phyloP scores from a whole-genome alignment of 139 green algal genomes.

The Desmodesmus armatus region DNA sequence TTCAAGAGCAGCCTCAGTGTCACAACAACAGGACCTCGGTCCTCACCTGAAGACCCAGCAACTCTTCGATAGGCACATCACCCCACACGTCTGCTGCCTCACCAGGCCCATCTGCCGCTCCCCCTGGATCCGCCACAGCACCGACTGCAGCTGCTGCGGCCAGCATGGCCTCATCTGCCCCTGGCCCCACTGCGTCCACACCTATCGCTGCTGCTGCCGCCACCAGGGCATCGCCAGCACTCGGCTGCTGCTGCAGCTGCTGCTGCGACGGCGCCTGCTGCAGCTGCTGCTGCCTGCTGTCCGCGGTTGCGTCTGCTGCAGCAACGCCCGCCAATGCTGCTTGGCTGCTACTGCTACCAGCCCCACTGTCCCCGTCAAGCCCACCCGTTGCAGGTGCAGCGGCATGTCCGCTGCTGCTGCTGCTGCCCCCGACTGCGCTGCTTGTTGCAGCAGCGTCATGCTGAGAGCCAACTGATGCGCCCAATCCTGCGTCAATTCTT shows the following conservation, averaged over 20 bases:
- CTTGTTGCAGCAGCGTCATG: background rate
- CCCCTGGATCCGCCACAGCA: background rate
- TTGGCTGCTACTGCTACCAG: background rate
- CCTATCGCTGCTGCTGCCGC: slow-evolving; percentile 6
- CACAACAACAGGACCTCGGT: too few species aligned
- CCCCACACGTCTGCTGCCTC: slow-evolving; percentile 47
- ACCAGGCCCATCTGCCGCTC: background rate
- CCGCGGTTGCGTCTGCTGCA: background rate
- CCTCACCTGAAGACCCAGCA: slow-evolving; percentile 60
- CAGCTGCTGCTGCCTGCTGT: background rate
- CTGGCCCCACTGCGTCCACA: background rate
- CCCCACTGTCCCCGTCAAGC: too few species aligned
- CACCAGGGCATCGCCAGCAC: background rate
- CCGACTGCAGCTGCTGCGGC: background rate
- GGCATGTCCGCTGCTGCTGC: background rate
- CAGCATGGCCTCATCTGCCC: background rate
- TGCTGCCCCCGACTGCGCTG: background rate
- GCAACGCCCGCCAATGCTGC: background rate
- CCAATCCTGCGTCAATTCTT: background rate
- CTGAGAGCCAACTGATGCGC: background rate
- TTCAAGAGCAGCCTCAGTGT: too few species aligned
- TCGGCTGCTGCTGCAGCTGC: background rate
- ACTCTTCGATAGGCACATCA: slow-evolving; percentile 72
- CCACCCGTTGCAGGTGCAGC: too few species aligned
- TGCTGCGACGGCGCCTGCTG: background rate